Evolutionary conservation across 2,329 filamentous ascomycete species (phyloP).

Genomic region (Westerdykella aurantiaca): DNA sequence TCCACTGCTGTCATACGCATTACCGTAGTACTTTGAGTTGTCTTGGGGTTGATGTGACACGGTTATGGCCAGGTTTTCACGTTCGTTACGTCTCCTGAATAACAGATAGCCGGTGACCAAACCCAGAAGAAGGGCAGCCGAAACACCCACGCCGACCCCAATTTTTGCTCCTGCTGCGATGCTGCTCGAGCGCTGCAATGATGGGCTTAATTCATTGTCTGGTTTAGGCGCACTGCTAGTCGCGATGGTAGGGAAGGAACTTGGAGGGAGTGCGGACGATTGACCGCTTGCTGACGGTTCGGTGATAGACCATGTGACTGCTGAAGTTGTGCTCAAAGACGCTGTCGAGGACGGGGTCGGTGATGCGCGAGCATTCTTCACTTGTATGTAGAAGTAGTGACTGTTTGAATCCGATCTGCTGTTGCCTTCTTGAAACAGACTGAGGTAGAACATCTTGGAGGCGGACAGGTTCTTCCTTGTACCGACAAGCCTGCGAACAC

Average conservation of each 20-base stretch:
- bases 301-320: not conserved
- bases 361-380: conserved; percentile 1
- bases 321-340: not conserved
- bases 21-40: too few relatives aligned
- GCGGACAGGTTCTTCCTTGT: conserved; percentile 6
- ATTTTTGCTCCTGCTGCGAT: conserved; percentile 11
- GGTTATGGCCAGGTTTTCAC: too few relatives aligned
- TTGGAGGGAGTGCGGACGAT: not conserved
- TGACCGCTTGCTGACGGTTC: not conserved
- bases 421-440: conserved; percentile 6
- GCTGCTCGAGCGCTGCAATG: not conserved
- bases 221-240: not conserved
- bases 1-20: too few relatives aligned
- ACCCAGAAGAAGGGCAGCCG: conserved; percentile 10
- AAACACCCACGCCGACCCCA: conserved; percentile 19
- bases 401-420: conserved; percentile 4
- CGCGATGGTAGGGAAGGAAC: not conserved
- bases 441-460: conserved; percentile 7
- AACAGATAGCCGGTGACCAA: not conserved
- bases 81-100: not conserved
- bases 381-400: conserved; percentile 7
- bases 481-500: conserved; percentile 4
- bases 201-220: not conserved
- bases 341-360: not conserved
- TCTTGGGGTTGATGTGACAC: too few relatives aligned